Evolutionary conservation across 441 rosid genomes (phyloP), one percentile per base, ranked within the genome.

Genomic region (Euphorbia corollata): DNA sequence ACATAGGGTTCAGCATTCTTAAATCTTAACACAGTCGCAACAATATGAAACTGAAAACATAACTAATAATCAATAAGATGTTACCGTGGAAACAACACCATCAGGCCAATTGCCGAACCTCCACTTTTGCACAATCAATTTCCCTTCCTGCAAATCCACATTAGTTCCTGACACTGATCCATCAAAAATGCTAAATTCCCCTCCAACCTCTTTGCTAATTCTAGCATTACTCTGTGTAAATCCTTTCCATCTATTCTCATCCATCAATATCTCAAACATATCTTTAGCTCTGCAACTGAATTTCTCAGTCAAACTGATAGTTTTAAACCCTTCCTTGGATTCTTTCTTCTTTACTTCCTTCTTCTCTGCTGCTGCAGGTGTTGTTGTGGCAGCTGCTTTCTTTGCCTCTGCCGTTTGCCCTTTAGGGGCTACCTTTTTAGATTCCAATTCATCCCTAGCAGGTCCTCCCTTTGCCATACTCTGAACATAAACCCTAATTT

Each of bases 41-140:
- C n/a, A n/a, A n/a, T 27, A 47, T 19, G 62, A 51, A 30, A 47
- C 22, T 24, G 70, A 74, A 9, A 41, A 45, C n/a, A 5, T n/a
- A 53, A 30, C 55, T 22, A 23, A 8, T 2, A 51, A 20, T 0
- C 0, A 51, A n/a, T 0, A 51, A 66, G 6, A 6, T 60, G 86
- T 64, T 68, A 93, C 98, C 39, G 88, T 86, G 0, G 97, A 93
- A 66, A 83, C 82, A 73, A 84, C 58, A 61, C 95, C 96, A 73
- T 93, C 98, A 56, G 96, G 90, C 98, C 98, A 93, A 76, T 88
- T 93, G 27, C 96, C 97, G 16, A 93, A 90, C 68, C 97, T 80
- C 98, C 98, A 92, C 34, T 80, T 84, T 81, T 92, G 98, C 56
- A 89, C 86, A 72, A 92, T 90, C 85, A 90, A 66, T 71, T 90